Evolutionary conservation across 2,329 filamentous ascomycete species (phyloP), one percentile per base, ranked within the genome.

Genomic region (Zymoseptoria crescenta): DNA sequence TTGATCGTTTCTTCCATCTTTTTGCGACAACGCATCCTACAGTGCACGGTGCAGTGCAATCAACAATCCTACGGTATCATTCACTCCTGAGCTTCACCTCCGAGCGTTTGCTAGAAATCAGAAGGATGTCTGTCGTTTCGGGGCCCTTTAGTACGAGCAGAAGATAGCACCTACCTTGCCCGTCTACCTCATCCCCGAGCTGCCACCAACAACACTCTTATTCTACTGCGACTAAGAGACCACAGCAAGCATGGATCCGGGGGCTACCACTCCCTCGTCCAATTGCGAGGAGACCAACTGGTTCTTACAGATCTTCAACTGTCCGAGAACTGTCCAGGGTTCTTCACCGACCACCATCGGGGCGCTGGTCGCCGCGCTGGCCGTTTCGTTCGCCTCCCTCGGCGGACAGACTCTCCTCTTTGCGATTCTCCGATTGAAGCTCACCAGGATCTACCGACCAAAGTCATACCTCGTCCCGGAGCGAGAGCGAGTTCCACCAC

Each of bases 381-480:
- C 67, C 13, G 67, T 68, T 30, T 70, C 72, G 45, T 67, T 71
- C 19, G 66, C 64, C 2, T 67, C 71, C n/a, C 69, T 74, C 52
- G 71, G 67, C 27, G 68, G 69, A 2, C 79, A 85, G 70, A 77
- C 91, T 41, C 69, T 86, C 9, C 69, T 88, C n/a, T 96, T 96
- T 72, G 72, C 91, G 6, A 67, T 94, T 1, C 76, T 96, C 49
- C 86, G 91, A 64, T 87, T 89, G 60, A 92, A 89, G 64, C 75
- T 96, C 41, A 85, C 86, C 1, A 82, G 91, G 62, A 95, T 96
- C 61, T 96, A 92, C 88, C 90, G 1, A 86, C 91, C 91, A 0
- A 89, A 91, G 73, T 93, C 91, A 4, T 96, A 90, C 66, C 82
- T 96, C 1, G 91, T 95, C 0, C 88, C 91, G 6, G 88, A 94